Percentiles rank a stretch among this genome's conserved stretches.
Evolutionary conservation across 2,329 filamentous ascomycete genomes (phyloP).

Genomic region (Cordyceps tenuipes): DNA sequence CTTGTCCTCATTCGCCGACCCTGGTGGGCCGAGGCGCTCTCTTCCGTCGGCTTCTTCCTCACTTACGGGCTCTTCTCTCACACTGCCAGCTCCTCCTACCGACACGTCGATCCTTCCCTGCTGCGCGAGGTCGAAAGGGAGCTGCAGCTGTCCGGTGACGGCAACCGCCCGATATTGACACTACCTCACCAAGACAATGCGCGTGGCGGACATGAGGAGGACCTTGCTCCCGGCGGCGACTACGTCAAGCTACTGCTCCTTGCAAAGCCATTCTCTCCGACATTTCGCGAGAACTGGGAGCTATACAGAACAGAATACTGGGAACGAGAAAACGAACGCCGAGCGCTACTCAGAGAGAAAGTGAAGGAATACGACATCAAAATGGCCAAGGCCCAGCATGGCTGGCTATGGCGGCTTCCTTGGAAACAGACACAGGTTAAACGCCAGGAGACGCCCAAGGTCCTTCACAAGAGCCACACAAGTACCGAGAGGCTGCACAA

Average conservation of each 20-base stretch:
- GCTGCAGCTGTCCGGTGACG: slow-evolving; percentile 37
- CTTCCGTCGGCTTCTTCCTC: slow-evolving; percentile 66
- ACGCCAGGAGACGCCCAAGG: slow-evolving; percentile 31
- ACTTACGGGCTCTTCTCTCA: slow-evolving; percentile 67
- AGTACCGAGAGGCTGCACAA: slow-evolving; percentile 38
- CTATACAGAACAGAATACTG: slow-evolving; percentile 90
- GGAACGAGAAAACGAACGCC: slow-evolving; percentile 90
- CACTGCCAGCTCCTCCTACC: slow-evolving; percentile 61
- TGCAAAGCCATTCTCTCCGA: slow-evolving; percentile 89
- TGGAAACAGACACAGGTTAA: slow-evolving; percentile 39
- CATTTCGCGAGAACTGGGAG: slow-evolving; percentile 96
- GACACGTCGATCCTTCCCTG: slow-evolving; percentile 61
- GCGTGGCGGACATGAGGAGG: slow-evolving; percentile 69
- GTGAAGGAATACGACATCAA: slow-evolving; percentile 61
- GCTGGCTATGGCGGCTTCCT: slow-evolving; percentile 82
- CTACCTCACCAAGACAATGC: slow-evolving; percentile 49
- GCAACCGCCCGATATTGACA: slow-evolving; percentile 34
- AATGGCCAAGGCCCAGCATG: slow-evolving; percentile 57
- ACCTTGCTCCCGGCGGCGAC: slow-evolving; percentile 82
- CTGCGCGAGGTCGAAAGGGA: slow-evolving; percentile 53
- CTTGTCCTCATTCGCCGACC: slow-evolving; percentile 79
- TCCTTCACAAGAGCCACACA: slow-evolving; percentile 28
- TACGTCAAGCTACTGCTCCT: slow-evolving; percentile 84
- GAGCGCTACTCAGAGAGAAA: slow-evolving; percentile 61
- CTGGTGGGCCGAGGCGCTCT: slow-evolving; percentile 71